phyloP scores from a whole-genome alignment of 2,329 filamentous ascomycete genomes.

The Cladosporium sp. region DNA sequence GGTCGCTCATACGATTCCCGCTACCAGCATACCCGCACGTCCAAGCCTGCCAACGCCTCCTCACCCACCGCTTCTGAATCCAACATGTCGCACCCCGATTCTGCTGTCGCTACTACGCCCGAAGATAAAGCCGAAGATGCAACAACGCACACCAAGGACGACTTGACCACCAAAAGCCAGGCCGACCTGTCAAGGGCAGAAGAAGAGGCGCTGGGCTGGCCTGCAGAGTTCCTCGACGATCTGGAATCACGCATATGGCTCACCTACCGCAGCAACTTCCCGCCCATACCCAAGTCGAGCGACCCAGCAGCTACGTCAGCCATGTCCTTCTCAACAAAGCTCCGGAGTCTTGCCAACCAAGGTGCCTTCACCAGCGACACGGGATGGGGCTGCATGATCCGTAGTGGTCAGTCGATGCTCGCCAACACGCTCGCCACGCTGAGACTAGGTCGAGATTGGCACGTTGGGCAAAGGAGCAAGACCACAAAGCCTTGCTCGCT shows the following conservation, averaged over 20 bases:
- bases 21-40: conserved; percentile 19
- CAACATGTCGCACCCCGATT: conserved; percentile 29
- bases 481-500: conserved; percentile 67
- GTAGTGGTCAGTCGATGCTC: conserved; percentile 88
- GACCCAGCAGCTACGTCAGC: conserved; percentile 66
- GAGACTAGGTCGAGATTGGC: conserved; percentile 80
- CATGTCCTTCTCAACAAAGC: conserved; percentile 78
- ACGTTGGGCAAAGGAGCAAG: conserved; percentile 55
- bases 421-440: conserved; percentile 77
- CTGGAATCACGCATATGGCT: conserved; percentile 95
- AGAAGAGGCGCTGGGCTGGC: conserved; percentile 62
- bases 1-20: conserved; percentile 50
- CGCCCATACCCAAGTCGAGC: conserved; percentile 71
- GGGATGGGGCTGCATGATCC: conserved; percentile 98
- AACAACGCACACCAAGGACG: conserved; percentile 20
- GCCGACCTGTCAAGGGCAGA: conserved; percentile 27
- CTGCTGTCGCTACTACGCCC: conserved; percentile 25
- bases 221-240: conserved; percentile 78
- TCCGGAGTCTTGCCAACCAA: conserved; percentile 76
- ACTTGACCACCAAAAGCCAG: conserved; percentile 26
- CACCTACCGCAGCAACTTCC: conserved; percentile 88
- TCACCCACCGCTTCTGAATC: conserved; percentile 29
- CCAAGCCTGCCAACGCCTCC: conserved; percentile 23
- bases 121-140: neutral
- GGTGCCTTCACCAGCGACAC: conserved; percentile 87